Percentiles rank a stretch among this genome's conserved stretches.
phyloP scores from a whole-genome alignment of 768 basidiomycete genomes.

The Pleurotus djamor region DNA sequence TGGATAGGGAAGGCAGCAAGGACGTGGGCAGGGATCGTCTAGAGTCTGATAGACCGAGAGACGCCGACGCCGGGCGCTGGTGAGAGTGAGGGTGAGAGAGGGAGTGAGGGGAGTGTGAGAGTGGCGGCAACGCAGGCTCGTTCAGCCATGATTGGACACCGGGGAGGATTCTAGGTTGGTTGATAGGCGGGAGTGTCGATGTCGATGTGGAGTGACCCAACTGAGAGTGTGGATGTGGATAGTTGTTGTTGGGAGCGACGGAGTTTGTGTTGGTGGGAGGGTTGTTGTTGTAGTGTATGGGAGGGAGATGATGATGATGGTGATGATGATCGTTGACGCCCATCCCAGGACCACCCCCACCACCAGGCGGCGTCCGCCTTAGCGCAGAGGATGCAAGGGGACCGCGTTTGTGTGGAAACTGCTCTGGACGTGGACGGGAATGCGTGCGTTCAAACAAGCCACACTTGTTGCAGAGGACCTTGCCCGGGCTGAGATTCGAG shows the following conservation, averaged over 20 bases:
- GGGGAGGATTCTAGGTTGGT: too few species aligned
- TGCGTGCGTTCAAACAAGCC: constrained; percentile 82
- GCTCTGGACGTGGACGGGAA: constrained; percentile 74
- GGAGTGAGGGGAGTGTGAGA: background rate
- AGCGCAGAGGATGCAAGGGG: constrained; percentile 55
- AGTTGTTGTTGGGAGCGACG: constrained; percentile 16
- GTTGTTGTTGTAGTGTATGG: constrained; percentile 45
- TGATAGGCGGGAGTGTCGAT: too few species aligned
- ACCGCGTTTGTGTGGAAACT: constrained; percentile 79
- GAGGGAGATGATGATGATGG: constrained; percentile 33
- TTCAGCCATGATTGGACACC: constrained; percentile 6
- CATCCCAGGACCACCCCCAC: too few species aligned
- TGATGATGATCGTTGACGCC: constrained; percentile 51
- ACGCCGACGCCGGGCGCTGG: background rate
- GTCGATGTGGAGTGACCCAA: too few species aligned
- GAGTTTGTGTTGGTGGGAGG: constrained; percentile 26
- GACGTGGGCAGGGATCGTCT: too few species aligned
- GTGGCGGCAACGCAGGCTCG: background rate
- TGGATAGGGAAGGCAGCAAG: too few species aligned
- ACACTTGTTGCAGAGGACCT: constrained; percentile 77
- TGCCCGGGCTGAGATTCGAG: constrained; percentile 75
- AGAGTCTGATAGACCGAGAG: too few species aligned
- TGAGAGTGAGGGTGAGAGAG: background rate
- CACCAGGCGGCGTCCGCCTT: constrained; percentile 19
- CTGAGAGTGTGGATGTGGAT: too few species aligned